phyloP scores from a whole-genome alignment of 129 eudicot species.

The Pittosporum tobira region DNA sequence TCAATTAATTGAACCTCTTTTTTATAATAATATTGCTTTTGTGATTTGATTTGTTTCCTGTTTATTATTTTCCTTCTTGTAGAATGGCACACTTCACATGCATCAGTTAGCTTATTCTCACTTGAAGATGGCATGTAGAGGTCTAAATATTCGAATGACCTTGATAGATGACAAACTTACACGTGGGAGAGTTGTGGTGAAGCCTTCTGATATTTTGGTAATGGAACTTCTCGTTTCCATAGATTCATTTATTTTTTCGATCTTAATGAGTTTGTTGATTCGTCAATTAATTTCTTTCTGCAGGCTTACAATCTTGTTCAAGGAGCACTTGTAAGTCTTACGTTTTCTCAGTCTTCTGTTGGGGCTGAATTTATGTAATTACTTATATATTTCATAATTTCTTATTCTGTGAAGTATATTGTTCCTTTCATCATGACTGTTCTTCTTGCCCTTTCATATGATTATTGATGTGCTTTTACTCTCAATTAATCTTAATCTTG shows the following conservation, averaged over 20 bases:
- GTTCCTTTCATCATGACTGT: neutral
- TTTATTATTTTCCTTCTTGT: conserved; percentile 28
- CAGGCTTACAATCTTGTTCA: conserved; percentile 96
- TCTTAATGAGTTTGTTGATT: conserved; percentile 15
- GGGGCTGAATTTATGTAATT: no score
- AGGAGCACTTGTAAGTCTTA: conserved; percentile 74
- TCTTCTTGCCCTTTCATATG: neutral
- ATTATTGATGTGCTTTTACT: neutral
- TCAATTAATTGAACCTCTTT: neutral
- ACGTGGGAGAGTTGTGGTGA: conserved; percentile 24
- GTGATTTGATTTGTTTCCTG: neutral
- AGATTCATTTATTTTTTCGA: neutral
- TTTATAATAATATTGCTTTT: neutral
- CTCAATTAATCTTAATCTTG: neutral
- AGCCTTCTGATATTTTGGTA: conserved; percentile 80
- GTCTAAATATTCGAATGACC: conserved; percentile 36
- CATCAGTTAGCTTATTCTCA: conserved; percentile 22
- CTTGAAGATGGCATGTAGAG: conserved; percentile 26
- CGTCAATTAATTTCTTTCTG: conserved; percentile 24
- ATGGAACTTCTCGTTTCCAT: conserved; percentile 9
- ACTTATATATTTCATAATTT: no score
- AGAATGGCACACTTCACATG: conserved; percentile 33
- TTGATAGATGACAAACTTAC: conserved; percentile 48
- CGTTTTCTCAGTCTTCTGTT: conserved; percentile 8
- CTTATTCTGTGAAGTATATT: neutral